These are phyloP conservation scores for Fraxinus ornus DNA, from an alignment of 305 asterid genomes.

Conservation along the genomic window DNA sequence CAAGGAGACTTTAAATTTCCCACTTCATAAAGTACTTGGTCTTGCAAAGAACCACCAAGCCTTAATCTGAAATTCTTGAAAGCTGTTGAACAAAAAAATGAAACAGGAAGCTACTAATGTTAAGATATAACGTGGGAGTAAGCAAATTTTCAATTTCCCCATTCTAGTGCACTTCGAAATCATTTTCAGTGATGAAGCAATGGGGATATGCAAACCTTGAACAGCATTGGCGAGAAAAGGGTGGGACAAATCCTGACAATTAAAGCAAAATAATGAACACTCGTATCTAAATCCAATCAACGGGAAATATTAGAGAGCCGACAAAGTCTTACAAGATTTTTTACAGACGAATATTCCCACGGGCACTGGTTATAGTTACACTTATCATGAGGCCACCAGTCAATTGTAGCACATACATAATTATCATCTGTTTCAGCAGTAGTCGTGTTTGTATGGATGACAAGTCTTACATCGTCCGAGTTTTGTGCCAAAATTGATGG, in stretches of 20 bases:
- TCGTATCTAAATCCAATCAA: neutral
- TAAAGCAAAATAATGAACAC: constrained; percentile 21
- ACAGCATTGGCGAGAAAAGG: constrained; percentile 71
- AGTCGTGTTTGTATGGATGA: constrained; percentile 44
- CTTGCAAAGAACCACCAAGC: constrained; percentile 95
- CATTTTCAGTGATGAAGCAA: neutral
- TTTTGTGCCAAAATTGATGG: constrained; percentile 48
- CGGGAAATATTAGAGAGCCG: neutral
- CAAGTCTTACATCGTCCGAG: constrained; percentile 44
- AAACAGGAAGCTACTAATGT: constrained; percentile 14
- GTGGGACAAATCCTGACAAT: constrained; percentile 67
- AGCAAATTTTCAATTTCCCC: neutral
- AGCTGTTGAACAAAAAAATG: constrained; percentile 42
- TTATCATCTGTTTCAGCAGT: constrained; percentile 66
- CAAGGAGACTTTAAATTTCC: constrained; percentile 59
- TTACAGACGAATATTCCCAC: constrained; percentile 75
- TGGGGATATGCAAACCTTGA: constrained; percentile 54
- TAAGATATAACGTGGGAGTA: neutral
- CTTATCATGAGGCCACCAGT: constrained; percentile 97
- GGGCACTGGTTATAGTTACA: constrained; percentile 82
- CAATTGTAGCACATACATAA: constrained; percentile 87
- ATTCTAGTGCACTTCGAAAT: neutral
- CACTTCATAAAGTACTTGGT: constrained; percentile 68
- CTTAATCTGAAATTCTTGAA: constrained; percentile 77
- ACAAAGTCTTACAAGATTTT: constrained; percentile 61